Evolutionary conservation across 78 protist genomes (phyloP).

Genomic region (Goniomonas avonlea): DNA sequence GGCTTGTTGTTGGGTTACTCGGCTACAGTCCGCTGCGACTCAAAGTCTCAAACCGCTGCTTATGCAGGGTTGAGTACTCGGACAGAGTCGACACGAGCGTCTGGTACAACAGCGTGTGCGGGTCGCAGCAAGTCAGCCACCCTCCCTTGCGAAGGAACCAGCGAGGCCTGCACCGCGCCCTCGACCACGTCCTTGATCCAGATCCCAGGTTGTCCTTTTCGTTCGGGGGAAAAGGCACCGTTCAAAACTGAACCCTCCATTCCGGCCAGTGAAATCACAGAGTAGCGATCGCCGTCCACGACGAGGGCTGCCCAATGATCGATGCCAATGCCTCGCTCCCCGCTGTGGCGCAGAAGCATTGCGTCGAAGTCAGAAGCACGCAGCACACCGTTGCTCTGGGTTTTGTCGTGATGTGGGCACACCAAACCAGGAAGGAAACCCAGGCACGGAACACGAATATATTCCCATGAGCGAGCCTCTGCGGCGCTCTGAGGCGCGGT

Average conservation of each 20-base stretch:
- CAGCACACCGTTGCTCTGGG: neutral
- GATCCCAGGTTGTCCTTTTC: neutral
- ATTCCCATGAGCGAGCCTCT: too few relatives aligned
- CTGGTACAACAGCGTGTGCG: too few relatives aligned
- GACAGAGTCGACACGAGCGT: too few relatives aligned
- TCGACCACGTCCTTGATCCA: neutral
- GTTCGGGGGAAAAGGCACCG: neutral
- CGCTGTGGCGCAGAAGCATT: neutral
- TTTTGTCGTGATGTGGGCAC: neutral
- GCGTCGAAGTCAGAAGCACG: neutral
- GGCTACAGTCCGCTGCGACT: too few relatives aligned
- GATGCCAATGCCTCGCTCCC: neutral
- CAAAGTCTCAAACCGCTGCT: too few relatives aligned
- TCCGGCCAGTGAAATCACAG: neutral
- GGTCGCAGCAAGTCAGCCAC: too few relatives aligned
- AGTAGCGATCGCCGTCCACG: neutral
- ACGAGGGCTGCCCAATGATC: constrained; percentile 19
- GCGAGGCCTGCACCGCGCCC: too few relatives aligned
- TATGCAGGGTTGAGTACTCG: too few relatives aligned
- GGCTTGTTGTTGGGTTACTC: too few relatives aligned
- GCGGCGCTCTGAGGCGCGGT: too few relatives aligned
- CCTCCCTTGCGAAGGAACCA: too few relatives aligned
- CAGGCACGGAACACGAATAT: neutral
- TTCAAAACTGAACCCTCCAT: neutral
- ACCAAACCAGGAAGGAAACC: neutral